phyloP scores from a whole-genome alignment of 176 grass and related monocot genomes.

The Juncus effusus region DNA sequence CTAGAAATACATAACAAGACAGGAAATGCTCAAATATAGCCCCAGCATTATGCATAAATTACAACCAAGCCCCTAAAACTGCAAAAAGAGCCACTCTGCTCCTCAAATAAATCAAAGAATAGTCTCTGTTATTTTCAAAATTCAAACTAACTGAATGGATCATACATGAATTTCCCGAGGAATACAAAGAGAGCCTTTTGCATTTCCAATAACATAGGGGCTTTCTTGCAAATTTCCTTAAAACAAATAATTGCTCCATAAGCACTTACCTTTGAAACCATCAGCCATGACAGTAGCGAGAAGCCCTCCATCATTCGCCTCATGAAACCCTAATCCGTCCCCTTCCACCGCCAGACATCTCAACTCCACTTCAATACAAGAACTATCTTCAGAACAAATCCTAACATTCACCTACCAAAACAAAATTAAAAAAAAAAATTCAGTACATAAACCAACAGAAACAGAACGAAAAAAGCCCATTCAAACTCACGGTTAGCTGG shows the following conservation, averaged over 20 bases:
- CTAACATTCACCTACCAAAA: slow-evolving; percentile 55
- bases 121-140: not conserved
- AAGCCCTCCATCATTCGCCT: slow-evolving; percentile 83
- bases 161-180: not conserved
- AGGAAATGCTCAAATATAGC: no score
- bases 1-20: no score
- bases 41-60: no score
- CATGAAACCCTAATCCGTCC: slow-evolving; percentile 81
- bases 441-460: not conserved
- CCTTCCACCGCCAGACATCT: slow-evolving; percentile 64
- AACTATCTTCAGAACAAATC: slow-evolving; percentile 61
- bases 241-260: not conserved
- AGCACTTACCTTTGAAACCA: slow-evolving; percentile 81
- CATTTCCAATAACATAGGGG: not conserved
- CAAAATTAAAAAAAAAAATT: not conserved
- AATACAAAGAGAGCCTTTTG: not conserved
- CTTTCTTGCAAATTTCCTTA: not conserved
- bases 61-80: no score
- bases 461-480: not conserved
- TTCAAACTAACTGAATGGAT: no score
- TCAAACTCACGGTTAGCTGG: slow-evolving; percentile 49
- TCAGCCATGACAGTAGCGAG: slow-evolving; percentile 75
- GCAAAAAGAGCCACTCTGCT: no score
- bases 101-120: no score
- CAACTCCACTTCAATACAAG: slow-evolving; percentile 73